A percentile compares a stretch with the other conserved stretches of the same genome.
These are phyloP conservation scores for Cadophora sp. DNA, from an alignment of 2,329 filamentous ascomycete species.

Conservation along the genomic window DNA sequence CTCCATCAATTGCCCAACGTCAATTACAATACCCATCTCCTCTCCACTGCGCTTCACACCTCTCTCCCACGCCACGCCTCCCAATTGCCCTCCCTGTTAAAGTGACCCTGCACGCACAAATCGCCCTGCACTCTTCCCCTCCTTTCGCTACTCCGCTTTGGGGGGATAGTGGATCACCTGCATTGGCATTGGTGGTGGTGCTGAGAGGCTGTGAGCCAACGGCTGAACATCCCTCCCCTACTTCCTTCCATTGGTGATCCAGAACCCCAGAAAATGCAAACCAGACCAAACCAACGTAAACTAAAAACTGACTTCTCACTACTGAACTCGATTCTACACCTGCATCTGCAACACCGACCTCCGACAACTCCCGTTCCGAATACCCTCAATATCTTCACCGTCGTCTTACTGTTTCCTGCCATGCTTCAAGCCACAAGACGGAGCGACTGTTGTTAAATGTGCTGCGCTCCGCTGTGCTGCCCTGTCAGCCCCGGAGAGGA, in stretches of 20 bases:
- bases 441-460: constrained; percentile 2
- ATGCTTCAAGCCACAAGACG: constrained; percentile 14
- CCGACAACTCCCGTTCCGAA: not conserved
- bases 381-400: not conserved
- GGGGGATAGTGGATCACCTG: constrained; percentile 2
- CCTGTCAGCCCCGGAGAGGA: not conserved
- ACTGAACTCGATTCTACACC: not conserved
- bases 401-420: constrained; percentile 6
- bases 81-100: not conserved
- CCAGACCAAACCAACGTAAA: too few relatives aligned
- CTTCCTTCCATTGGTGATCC: constrained; percentile 3
- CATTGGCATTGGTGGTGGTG: not conserved
- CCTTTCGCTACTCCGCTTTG: constrained; percentile 20
- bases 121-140: constrained; percentile 14
- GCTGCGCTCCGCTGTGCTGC: not conserved
- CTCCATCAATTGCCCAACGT: not conserved
- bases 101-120: not conserved
- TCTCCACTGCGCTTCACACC: not conserved
- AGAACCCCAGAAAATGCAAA: constrained; percentile 6
- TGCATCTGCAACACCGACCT: constrained; percentile 1
- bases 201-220: not conserved
- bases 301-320: not conserved
- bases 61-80: not conserved
- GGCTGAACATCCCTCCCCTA: not conserved
- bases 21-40: not conserved